These are phyloP conservation scores for Fusarium floridanum DNA, from an alignment of 2,329 filamentous ascomycete genomes.

Conservation along the genomic window DNA sequence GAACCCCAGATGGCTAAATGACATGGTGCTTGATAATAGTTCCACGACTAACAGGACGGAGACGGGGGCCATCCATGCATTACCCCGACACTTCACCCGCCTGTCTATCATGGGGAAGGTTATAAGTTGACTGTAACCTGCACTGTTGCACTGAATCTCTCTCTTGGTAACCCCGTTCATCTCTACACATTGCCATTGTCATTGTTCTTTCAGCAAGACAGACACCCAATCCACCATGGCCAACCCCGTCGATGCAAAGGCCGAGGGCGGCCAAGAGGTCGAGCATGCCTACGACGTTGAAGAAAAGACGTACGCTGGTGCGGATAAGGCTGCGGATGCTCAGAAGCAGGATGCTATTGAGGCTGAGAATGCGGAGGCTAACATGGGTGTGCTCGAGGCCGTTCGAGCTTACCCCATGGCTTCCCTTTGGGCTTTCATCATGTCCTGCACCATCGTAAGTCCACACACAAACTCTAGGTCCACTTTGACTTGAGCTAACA, in stretches of 20 bases:
- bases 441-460: slow-evolving; percentile 64
- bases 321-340: slow-evolving; percentile 30
- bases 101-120: not conserved
- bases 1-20: slow-evolving; percentile 43
- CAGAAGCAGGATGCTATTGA: slow-evolving; percentile 43
- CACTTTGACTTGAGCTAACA: slow-evolving; percentile 18
- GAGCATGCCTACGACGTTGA: slow-evolving; percentile 22
- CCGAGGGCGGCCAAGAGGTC: slow-evolving; percentile 23
- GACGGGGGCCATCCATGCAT: slow-evolving; percentile 4
- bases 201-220: slow-evolving; percentile 15
- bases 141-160: slow-evolving; percentile 1
- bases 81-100: not conserved
- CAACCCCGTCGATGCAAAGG: slow-evolving; percentile 23
- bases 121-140: slow-evolving; percentile 7
- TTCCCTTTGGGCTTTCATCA: slow-evolving; percentile 61
- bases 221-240: slow-evolving; percentile 34
- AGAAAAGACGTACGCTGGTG: slow-evolving; percentile 38
- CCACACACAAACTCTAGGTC: no score
- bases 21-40: slow-evolving; percentile 14
- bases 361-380: slow-evolving; percentile 58
- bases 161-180: not conserved
- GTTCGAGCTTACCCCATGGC: slow-evolving; percentile 58
- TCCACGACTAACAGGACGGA: slow-evolving; percentile 10
- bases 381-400: slow-evolving; percentile 55
- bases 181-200: slow-evolving; percentile 19